A percentile compares a stretch with the other conserved stretches of the same genome.
Conservation (phyloP, 345 rosid genomes). For the Conringia planisiliqua region DNA sequence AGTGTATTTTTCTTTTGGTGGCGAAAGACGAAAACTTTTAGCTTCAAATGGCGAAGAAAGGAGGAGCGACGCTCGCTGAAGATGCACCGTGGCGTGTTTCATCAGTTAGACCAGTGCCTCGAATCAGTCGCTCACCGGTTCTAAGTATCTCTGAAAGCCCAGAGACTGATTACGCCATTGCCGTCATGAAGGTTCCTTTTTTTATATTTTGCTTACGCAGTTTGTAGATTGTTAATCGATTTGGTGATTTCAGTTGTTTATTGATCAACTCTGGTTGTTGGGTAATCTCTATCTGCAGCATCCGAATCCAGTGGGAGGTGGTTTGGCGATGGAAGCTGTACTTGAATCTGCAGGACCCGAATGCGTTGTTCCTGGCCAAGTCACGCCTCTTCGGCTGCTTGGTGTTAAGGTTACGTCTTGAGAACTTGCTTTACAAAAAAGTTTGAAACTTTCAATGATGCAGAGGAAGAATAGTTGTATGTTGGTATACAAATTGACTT, state of each 20-base stretch:
- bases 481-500: background rate
- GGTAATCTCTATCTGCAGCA: conserved; percentile 40
- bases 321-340: conserved; percentile 65
- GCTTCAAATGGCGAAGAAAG: conserved; percentile 55
- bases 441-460: background rate
- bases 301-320: conserved; percentile 76
- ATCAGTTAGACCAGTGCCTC: conserved; percentile 60
- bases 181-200: conserved; percentile 60
- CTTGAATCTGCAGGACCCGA: conserved; percentile 92
- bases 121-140: conserved; percentile 64
- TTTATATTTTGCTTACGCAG: background rate
- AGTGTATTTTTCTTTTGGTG: background rate
- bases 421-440: background rate
- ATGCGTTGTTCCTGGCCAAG: conserved; percentile 81
- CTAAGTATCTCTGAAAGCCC: conserved; percentile 55
- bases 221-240: background rate
- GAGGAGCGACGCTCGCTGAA: conserved; percentile 52
- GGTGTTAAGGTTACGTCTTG: conserved; percentile 62
- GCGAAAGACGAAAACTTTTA: background rate
- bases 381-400: conserved; percentile 65
- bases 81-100: conserved; percentile 90
- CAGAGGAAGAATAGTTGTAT: background rate
- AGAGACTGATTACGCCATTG: conserved; percentile 51
- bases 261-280: background rate
- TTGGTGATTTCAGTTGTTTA: background rate